A percentile compares a stretch with the other conserved stretches of the same genome.
Evolutionary conservation across 495 filamentous ascomycete genomes (phyloP).

Genomic region (Melanomma pulvis-pyrius): DNA sequence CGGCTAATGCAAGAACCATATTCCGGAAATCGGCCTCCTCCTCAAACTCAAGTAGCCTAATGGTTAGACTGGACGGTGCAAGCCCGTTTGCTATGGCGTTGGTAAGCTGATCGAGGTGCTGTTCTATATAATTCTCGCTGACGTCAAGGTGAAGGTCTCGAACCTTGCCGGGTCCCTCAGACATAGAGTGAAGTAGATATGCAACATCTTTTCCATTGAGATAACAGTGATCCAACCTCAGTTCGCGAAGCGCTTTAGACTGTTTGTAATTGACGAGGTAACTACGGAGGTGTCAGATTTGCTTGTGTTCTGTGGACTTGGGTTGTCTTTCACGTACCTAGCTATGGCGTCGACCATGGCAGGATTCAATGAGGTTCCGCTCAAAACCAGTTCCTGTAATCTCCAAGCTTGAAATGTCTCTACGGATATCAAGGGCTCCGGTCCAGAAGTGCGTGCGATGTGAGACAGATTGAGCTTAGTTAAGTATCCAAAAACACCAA

Average conservation of each 20-base stretch:
- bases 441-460: constrained; percentile 62
- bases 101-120: constrained; percentile 68
- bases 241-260: constrained; percentile 65
- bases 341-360: constrained; percentile 45
- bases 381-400: constrained; percentile 73
- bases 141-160: constrained; percentile 77
- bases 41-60: constrained; percentile 85
- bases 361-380: constrained; percentile 63
- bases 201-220: constrained; percentile 78
- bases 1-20: constrained; percentile 69
- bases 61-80: constrained; percentile 72
- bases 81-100: constrained; percentile 64
- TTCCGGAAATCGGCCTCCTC: constrained; percentile 74
- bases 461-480: constrained; percentile 73
- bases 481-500: constrained; percentile 69
- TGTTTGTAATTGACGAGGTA: constrained; percentile 47
- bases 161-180: constrained; percentile 50
- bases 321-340: constrained; percentile 33
- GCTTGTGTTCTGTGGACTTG: not conserved
- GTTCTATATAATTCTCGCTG: constrained; percentile 79
- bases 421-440: constrained; percentile 66
- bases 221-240: constrained; percentile 78
- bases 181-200: constrained; percentile 75
- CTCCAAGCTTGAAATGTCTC: constrained; percentile 73
- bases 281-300: constrained; percentile 6